Base-by-base conservation (phyloP, 1,284 basidiomycete genomes). In the Ceratobasidium sp. region DNA sequence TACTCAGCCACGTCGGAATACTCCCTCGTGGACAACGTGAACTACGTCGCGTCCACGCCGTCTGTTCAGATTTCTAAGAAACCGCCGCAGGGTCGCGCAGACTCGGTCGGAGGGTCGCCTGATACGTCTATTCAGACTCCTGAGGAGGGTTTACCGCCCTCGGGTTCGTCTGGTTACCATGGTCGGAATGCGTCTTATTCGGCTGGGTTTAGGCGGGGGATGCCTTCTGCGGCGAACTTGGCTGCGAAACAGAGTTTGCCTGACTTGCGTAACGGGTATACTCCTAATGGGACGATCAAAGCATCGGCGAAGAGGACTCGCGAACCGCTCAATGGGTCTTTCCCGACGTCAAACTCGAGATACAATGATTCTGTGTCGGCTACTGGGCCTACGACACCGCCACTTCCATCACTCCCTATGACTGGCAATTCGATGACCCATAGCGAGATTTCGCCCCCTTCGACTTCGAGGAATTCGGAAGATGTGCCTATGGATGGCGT, bases 241-340 rank as follows among this genome's bases (percentile, higher is more conserved):
- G 80, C 84, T 0, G 84, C 85, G 38, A 95, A 94, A 82, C 94
- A 96, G 82, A 96, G 94, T 69, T 83, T 98, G 73, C 95, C 96
- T 9, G 95, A 98, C 79, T 83, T 98, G 59, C 87, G 93, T 26
- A 88, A 87, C 54, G 83, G 81, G 64, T 84, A 85, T 35, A 44
- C 30, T 44, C 61, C 70, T 18, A 74, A 72, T 44, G 73, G 59
- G 14, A 73, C 72, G 35, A 62, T 62, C 46, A 72, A 72, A 28
- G 38, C 69, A 7, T 47, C 55, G 26, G 55, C 43, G 11, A 72
- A 44, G 57, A 72, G 26, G 32, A n/a, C 49, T 52, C 26, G 46
- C 14, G 73, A 79, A 81, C 32, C 83, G 83, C 74, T 84, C 83
- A 38, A 84, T 83, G 0, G 82, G 82, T 21, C 77, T 82, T 47